Base-by-base conservation (phyloP, 129 eudicot genomes). In the Scalesia atractyloides region DNA sequence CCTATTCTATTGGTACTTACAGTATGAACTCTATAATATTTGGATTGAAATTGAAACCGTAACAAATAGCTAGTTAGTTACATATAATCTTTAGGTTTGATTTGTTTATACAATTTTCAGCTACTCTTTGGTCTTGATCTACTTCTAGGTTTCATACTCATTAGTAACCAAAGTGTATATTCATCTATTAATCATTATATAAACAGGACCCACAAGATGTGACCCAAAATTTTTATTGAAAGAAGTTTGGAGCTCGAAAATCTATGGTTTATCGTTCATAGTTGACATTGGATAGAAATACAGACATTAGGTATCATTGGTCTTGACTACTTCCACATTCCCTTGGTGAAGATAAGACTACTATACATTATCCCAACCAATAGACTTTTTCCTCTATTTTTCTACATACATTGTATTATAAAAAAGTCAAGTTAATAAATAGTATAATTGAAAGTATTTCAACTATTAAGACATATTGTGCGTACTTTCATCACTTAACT, bases 201-300 rank as follows among this genome's bases (percentile, higher is more conserved):
- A 20, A 68, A 9, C 24, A 17, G 60, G 76, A 20, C 71, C 65
- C 71, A 59, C 48, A 36, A 22, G 58, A 16, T 4, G 39, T 54
- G 48, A 56, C 43, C 73, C 49, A 43, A 6, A 16, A 50, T 22
- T 39, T 51, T 30, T 78, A 51, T 26, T 7, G 36, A 56, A 22
- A 57, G 63, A 57, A 9, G 16, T 48, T 14, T 48, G n/a, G 53
- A 48, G 46, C 14, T 10, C 15, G n/a, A 50, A 64, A 24, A 74
- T 39, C 10, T 41, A 51, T 43, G 66, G 46, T 66, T 34, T 14
- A 33, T 59, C 33, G 15, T 68, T 50, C 58, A 59, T 19, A n/a
- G 77, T 68, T 80, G 80, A 80, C 84, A 74, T 80, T 74, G 43
- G 76, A 54, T 68, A 80, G 67, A 74, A 68, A 68, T 68, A 80